Percentiles rank a stretch among this genome's conserved stretches.
Evolutionary conservation across 495 filamentous ascomycete genomes (phyloP).

Genomic region (Daldinia caldariorum): DNA sequence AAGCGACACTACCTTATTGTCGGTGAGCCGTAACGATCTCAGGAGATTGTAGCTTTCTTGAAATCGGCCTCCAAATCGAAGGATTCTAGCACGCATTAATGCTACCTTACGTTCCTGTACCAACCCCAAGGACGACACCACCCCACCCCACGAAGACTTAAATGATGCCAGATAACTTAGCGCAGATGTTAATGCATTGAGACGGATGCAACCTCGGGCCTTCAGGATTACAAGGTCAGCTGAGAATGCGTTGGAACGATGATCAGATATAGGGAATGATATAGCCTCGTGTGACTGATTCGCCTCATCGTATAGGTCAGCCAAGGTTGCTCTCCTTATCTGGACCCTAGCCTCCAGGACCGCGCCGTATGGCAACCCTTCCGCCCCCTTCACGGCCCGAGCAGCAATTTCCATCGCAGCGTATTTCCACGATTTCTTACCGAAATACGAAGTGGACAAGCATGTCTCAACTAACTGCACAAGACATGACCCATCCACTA

Average conservation of each 20-base stretch:
- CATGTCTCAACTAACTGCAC: constrained; percentile 24
- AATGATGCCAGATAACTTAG: background rate
- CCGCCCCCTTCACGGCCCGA: background rate
- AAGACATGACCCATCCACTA: constrained; percentile 7
- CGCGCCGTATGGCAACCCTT: background rate
- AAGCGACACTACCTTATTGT: constrained; percentile 1
- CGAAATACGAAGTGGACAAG: constrained; percentile 19
- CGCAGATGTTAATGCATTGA: constrained; percentile 11
- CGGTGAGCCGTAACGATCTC: constrained; percentile 3
- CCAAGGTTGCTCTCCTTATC: background rate
- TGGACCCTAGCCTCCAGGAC: constrained; percentile 3
- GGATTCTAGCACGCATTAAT: constrained; percentile 13
- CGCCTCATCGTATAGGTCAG: constrained; percentile 9
- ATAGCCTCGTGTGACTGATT: background rate
- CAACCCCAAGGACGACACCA: constrained; percentile 12
- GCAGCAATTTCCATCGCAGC: constrained; percentile 6
- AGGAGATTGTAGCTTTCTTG: constrained; percentile 8
- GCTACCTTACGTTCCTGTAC: constrained; percentile 8
- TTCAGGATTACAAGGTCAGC: constrained; percentile 12
- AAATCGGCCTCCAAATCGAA: constrained; percentile 15
- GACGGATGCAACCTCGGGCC: constrained; percentile 9
- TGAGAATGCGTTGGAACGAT: constrained; percentile 17
- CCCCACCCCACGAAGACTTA: constrained; percentile 6
- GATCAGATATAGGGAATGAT: constrained; percentile 1
- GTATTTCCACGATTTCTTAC: constrained; percentile 16